Evolutionary conservation across 1,139 yeast species (phyloP).

Genomic region (Hanseniaspora sp.): DNA sequence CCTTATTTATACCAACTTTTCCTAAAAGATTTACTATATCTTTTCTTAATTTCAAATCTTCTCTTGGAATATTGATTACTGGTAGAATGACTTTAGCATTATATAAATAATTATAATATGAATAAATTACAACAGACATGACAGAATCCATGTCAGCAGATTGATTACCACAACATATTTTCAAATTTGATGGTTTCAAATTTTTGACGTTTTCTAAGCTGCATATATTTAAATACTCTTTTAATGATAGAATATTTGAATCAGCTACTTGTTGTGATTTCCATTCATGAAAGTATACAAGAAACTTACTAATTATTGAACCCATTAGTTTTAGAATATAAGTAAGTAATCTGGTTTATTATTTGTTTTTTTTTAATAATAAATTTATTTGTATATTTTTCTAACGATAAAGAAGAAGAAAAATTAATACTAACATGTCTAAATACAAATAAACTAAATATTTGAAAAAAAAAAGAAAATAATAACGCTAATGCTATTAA

Average conservation of each 20-base stretch:
- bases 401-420: no score
- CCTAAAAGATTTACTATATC: constrained; percentile 52
- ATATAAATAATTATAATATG: constrained; percentile 38
- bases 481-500: no score
- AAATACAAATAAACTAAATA: no score
- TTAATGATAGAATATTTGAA: not conserved
- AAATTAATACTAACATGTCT: no score
- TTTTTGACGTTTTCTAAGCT: constrained; percentile 5
- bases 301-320: constrained; percentile 1
- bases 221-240: constrained; percentile 5
- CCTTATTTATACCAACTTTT: constrained; percentile 35
- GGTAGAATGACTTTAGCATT: constrained; percentile 41
- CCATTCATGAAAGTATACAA: not conserved
- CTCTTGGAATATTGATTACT: constrained; percentile 56
- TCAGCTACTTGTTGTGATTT: not conserved
- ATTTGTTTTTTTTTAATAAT: no score
- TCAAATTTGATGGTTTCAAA: constrained; percentile 19
- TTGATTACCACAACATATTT: constrained; percentile 72
- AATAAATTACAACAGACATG: constrained; percentile 58
- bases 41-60: constrained; percentile 55
- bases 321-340: constrained; percentile 6
- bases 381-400: no score
- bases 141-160: constrained; percentile 83
- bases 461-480: no score
- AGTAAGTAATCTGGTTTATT: no score